Percentiles rank a stretch among this genome's conserved stretches.
phyloP scores from a whole-genome alignment of 495 filamentous ascomycete species.

The Elasticomyces elasticus region DNA sequence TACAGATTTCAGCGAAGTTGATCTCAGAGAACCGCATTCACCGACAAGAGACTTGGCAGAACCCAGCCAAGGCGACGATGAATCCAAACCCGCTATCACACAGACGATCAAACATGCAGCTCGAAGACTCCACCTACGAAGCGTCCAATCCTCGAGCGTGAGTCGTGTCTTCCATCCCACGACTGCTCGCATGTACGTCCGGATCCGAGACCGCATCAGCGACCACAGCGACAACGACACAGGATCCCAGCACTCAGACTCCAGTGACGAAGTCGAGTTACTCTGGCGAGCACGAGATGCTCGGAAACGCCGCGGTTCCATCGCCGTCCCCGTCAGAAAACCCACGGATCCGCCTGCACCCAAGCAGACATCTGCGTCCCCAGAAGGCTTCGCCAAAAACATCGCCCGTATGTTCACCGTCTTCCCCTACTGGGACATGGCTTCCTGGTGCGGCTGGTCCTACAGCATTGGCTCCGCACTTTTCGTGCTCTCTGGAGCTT shows the following conservation, averaged over 20 bases:
- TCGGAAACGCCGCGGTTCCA: constrained; percentile 3
- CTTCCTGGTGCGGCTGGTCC: constrained; percentile 18
- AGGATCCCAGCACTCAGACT: too few relatives aligned
- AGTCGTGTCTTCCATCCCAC: constrained; percentile 2
- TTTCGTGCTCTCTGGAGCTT: constrained; percentile 15
- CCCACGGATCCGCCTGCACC: not conserved
- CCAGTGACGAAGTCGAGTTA: not conserved
- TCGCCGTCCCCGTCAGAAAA: not conserved
- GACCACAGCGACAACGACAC: not conserved
- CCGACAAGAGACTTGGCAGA: too few relatives aligned
- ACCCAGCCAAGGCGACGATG: too few relatives aligned
- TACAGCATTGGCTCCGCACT: constrained; percentile 19
- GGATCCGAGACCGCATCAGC: not conserved
- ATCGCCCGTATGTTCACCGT: constrained; percentile 12
- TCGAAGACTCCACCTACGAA: not conserved
- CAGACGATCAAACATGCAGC: constrained; percentile 3
- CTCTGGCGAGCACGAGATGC: constrained; percentile 7
- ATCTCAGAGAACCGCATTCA: too few relatives aligned
- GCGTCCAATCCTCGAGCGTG: not conserved
- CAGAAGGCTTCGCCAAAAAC: not conserved
- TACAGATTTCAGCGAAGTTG: too few relatives aligned
- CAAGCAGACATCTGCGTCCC: not conserved
- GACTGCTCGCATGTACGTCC: not conserved
- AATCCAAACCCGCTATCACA: too few relatives aligned
- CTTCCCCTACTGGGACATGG: constrained; percentile 20